Base-by-base conservation (phyloP, 202 grass and related monocot genomes). In the Brachypodium distachyon region DNA sequence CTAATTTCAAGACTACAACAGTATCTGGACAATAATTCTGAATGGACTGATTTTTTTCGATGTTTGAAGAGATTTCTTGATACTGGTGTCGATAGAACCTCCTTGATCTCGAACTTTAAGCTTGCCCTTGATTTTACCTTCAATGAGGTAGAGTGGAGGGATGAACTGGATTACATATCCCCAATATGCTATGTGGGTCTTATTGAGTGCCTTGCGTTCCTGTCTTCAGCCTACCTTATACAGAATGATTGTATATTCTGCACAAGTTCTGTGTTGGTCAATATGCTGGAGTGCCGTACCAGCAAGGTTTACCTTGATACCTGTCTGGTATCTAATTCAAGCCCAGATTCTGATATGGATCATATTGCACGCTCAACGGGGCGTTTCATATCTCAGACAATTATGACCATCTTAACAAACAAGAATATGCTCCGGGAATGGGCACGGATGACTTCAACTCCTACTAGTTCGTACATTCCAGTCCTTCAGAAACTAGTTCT, bases 181-280 rank as follows among this genome's bases (percentile, higher is more conserved):
- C 90, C 81, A 1, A 22, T 85, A 3, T 91, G 81, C 42, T 93
- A 73, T 58, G 47, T 93, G 18, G 86, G 86, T 73, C 88, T 97
- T 21, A 16, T 89, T 2, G 88, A 91, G 31, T 82, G 53, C 65
- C 84, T 97, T 76, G 49, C 32, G 18, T 91, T 97, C 37, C 69
- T 97, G 32, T 46, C 79, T 67, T 84, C 78, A 7, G 81, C 84
- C 0, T 70, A 66, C 46, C 72, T 53, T 66, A 58, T 77, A 36
- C 56, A 44, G 26, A 10, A 52, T 79, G 26, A 76, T 17, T 65
- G 67, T 66, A 38, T 87, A 19, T 72, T 89, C 4, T 79, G 83
- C 19, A 88, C 94, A 16, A 88, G 83, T 86, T 86, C 65, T 81
- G 43, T 86, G 28, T 81, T 97, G 49, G 17, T 74, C 53, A 85